Base-by-base conservation (phyloP, 371 early-diverging fungal species). In the Phascolomyces articulosus region DNA sequence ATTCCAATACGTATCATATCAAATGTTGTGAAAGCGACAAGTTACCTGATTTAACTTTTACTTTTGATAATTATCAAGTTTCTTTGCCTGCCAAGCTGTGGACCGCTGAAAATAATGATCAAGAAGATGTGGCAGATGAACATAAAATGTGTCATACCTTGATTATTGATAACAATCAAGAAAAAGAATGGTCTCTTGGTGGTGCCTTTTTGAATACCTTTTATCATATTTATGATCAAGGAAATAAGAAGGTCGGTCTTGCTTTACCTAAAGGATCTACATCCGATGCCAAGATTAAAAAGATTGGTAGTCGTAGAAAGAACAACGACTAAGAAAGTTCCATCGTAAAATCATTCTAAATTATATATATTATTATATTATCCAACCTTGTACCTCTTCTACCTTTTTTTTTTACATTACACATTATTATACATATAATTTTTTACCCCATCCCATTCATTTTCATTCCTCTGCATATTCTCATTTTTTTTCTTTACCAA, bases 171-270 rank as follows among this genome's bases (percentile, higher is more conserved):
- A 71, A 72, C 31, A 44, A 47, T 2, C 59, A 66, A n/a, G 74
- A 72, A 2, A 77, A 70, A 60, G 59, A 75, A 34, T 81, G 82
- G 82, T 62, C 59, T 38, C 70, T 81, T 48, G 82, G 82, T n/a
- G 72, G 72, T 41, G 64, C 78, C 8, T 81, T 81, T 63, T 60
- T 77, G 29, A 74, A 81, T 55, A 73, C 69, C 62, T 80, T 80
- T 60, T 79, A 79, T 48, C 76, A 76, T 48, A 72, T 79, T 21
- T 79, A 72, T 40, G 77, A 77, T 67, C 55, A 63, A 13, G n/a
- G 72, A 23, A 72, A 75, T 29, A 60, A 55, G 24, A 77, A 74
- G 47, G 55, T 75, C 34, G 82, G 82, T 48, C 64, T 81, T 26
- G 81, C 78, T 24, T 69, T 71, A 31, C 74, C 76, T 21, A 78